These are phyloP conservation scores for Coemansia sp. DNA, from an alignment of 192 early-diverging fungal genomes.

Conservation along the genomic window DNA sequence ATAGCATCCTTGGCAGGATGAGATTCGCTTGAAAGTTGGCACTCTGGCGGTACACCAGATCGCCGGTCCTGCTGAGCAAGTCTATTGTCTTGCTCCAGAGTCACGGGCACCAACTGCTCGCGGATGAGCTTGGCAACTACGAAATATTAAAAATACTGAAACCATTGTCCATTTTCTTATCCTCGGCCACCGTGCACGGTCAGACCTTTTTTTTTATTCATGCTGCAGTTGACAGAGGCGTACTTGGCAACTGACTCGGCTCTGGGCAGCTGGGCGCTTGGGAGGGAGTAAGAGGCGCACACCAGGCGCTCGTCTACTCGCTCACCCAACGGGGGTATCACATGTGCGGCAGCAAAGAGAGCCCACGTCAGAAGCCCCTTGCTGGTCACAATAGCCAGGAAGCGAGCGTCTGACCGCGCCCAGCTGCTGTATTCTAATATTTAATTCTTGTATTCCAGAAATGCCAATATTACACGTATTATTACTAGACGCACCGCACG, in stretches of 20 bases:
- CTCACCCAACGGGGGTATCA: not conserved
- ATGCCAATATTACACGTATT: not conserved
- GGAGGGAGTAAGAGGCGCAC: constrained; percentile 2
- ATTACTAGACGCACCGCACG: constrained; percentile 1
- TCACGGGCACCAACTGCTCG: not conserved
- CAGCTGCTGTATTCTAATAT: not conserved
- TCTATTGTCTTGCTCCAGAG: constrained; percentile 13
- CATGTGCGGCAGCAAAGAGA: constrained; percentile 3
- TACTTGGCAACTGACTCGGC: constrained; percentile 8
- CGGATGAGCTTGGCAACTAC: not conserved
- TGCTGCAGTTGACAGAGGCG: not conserved
- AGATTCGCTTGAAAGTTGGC: not conserved
- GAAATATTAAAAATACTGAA: constrained; percentile 10
- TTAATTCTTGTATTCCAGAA: not conserved
- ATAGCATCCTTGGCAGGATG: not conserved
- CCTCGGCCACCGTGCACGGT: not conserved
- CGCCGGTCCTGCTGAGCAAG: constrained; percentile 7
- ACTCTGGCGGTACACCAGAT: not conserved
- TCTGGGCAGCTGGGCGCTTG: not conserved
- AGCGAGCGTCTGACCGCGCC: not conserved
- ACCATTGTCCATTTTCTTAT: constrained; percentile 4
- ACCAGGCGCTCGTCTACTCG: not conserved
- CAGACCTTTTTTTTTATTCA: not conserved
- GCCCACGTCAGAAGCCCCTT: constrained; percentile 4
- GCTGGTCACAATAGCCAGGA: constrained; percentile 8